A percentile compares a stretch with the other conserved stretches of the same genome.
phyloP scores from a whole-genome alignment of 2,329 filamentous ascomycete genomes.

The Colletotrichum noveboracense region DNA sequence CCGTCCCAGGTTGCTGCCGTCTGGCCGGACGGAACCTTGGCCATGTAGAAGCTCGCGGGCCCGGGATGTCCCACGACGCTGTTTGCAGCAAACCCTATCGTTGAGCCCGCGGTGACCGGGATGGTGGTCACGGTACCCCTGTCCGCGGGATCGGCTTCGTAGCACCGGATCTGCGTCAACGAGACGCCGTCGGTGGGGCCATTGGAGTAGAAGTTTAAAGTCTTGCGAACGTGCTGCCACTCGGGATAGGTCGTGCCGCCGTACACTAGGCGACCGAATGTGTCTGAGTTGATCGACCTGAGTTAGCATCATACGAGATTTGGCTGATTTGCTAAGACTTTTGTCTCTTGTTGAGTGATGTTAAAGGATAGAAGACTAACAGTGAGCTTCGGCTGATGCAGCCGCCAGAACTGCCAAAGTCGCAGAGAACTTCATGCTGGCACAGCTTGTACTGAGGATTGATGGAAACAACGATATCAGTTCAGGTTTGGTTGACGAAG shows the following conservation, averaged over 20 bases:
- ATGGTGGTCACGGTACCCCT: constrained; percentile 4
- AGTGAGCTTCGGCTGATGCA: constrained; percentile 1
- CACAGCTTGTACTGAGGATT: neutral
- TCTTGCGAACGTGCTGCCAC: constrained; percentile 36
- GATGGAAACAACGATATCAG: neutral
- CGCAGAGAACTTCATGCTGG: neutral
- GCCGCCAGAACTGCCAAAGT: neutral
- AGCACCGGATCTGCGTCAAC: constrained; percentile 37
- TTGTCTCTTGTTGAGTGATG: neutral
- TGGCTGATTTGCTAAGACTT: neutral
- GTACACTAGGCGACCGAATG: constrained; percentile 12
- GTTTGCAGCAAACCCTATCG: constrained; percentile 40
- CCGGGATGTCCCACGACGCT: constrained; percentile 42
- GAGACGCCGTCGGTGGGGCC: constrained; percentile 34
- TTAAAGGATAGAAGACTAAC: neutral
- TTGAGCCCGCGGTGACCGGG: constrained; percentile 27
- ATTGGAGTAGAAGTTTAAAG: constrained; percentile 38
- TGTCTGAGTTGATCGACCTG: neutral
- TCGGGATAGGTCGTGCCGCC: constrained; percentile 24
- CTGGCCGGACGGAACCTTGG: constrained; percentile 38
- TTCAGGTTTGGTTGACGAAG: neutral
- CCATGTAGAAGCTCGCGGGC: constrained; percentile 41
- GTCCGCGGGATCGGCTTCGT: constrained; percentile 25
- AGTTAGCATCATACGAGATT: neutral
- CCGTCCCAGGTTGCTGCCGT: constrained; percentile 36